Base-by-base conservation (phyloP, 78 protist genomes). In the Mantamonas sphyraenae region DNA sequence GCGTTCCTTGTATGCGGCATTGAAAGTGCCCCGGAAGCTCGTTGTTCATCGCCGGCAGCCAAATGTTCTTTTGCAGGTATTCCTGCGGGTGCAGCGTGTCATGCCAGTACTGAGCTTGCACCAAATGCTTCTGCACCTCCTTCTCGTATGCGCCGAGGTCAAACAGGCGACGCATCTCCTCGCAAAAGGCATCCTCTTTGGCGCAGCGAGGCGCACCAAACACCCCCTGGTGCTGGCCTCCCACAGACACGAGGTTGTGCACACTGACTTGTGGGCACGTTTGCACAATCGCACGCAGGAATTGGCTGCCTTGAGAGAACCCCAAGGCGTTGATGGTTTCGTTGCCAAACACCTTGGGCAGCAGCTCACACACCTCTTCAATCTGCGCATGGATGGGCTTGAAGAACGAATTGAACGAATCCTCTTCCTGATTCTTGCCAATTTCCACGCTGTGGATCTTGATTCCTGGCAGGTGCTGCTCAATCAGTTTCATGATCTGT, bases 181-280 rank as follows among this genome's bases (percentile, higher is more conserved):
- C n/a, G 20, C 71, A 43, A 38, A 63, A 17, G 45, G 33, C 24
- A 31, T 63, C 33, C 16, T 63, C 35, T 63, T 30, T 7, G 31
- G 12, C 7, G 45, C 8, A 64, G 38, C n/a, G 69, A 64, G 26
- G 38, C 26, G 30, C 30, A n/a, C 20, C 47, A 16, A 20, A 12
- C 73, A 73, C 77, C 17, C 73, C 90, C 64, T 86, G 86, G 43
- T 86, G 90, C 79, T 80, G 90, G 35, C 90, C 90, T 43, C 90
- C 90, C 8, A 81, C 51, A 1, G 83, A 62, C 22, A 86, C 47
- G 42, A 86, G 68, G 51, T 86, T 86, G 55, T 71, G 74, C 19
- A 86, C 84, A 14, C 71, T 64, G 55, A 85, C 82, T 26, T 64
- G 73, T 58, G 79, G 79, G 77, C 80, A 85, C 30, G 85, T 59